Conservation (phyloP, 345 rosid species). For the Corchorus olitorius region DNA sequence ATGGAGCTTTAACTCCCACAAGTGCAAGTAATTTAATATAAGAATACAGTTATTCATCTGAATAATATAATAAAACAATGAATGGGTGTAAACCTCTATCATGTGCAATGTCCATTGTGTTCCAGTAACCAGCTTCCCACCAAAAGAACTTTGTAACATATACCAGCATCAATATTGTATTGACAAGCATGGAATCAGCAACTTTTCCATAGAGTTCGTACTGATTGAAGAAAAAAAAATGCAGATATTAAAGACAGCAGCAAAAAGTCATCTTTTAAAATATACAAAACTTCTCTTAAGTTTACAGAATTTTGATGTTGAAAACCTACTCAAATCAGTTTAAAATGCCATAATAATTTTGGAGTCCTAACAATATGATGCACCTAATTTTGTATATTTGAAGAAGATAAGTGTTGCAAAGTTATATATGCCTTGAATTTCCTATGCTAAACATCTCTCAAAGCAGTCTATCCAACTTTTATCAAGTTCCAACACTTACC, state of each 20-base stretch:
- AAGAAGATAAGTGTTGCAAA: not conserved
- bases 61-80: not conserved
- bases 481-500: not conserved
- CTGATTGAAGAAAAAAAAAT: constrained; percentile 45
- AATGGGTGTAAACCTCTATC: constrained; percentile 68
- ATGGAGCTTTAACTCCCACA: not conserved
- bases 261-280: not conserved
- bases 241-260: constrained; percentile 8
- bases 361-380: not conserved
- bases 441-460: not conserved
- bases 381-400: not conserved
- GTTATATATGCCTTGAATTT: not conserved
- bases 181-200: constrained; percentile 92
- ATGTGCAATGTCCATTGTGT: constrained; percentile 98
- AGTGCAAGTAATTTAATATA: not conserved
- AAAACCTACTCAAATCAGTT: not conserved
- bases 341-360: not conserved
- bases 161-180: constrained; percentile 83
- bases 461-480: not conserved
- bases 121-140: constrained; percentile 99
- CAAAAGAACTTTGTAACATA: constrained; percentile 93
- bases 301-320: not conserved
- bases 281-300: not conserved
- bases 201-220: constrained; percentile 79
- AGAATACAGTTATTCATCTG: not conserved